phyloP scores from a whole-genome alignment of 345 rosid species.

The Adansonia digitata region DNA sequence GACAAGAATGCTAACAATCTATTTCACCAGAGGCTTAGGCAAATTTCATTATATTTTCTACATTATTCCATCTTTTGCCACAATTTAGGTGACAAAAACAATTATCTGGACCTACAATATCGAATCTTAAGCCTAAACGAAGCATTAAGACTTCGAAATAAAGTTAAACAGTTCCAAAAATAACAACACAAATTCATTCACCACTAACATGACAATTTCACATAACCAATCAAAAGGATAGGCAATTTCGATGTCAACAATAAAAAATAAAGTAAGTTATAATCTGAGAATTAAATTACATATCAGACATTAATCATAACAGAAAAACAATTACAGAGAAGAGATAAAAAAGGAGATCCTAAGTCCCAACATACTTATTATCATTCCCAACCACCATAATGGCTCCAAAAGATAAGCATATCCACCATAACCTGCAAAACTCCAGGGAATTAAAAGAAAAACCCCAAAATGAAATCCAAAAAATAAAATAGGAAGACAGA shows the following conservation, averaged over 20 bases:
- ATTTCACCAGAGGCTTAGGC: neutral
- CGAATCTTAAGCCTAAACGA: neutral
- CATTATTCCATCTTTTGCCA: neutral
- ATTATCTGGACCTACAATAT: neutral
- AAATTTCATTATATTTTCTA: neutral
- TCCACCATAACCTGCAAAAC: constrained; percentile 75
- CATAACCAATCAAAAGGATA: neutral
- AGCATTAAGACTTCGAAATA: neutral
- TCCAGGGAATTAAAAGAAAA: constrained; percentile 12
- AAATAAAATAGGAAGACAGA: constrained; percentile 2
- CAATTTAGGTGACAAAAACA: no score
- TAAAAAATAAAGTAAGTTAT: no score
- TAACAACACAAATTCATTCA: neutral
- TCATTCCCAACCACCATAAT: constrained; percentile 96
- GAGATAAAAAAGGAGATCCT: neutral
- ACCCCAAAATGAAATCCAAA: neutral
- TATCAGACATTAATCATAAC: neutral
- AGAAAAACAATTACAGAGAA: neutral
- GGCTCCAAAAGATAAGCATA: constrained; percentile 86
- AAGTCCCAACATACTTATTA: constrained; percentile 45
- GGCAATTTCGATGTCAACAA: no score
- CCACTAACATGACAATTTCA: neutral
- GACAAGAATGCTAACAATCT: no score
- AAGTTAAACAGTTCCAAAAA: neutral
- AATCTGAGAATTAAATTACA: neutral